Evolutionary conservation across 78 protist genomes (phyloP).

Genomic region (Blattamonas nauphoetae): DNA sequence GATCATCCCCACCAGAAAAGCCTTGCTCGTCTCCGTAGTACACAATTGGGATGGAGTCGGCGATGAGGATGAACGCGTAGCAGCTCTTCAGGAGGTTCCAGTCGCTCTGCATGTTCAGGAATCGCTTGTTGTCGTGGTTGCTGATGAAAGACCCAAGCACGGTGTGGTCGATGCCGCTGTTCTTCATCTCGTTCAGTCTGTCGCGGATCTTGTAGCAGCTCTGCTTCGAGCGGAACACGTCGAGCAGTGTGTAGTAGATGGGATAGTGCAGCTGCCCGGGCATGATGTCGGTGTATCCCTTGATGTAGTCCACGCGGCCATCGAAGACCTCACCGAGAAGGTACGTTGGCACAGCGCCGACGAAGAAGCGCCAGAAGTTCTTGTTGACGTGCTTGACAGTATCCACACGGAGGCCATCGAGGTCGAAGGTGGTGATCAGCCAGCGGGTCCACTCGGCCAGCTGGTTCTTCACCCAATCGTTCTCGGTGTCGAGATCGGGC

Average conservation of each 20-base stretch:
- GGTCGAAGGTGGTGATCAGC: slow-evolving; percentile 3
- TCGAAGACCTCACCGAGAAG: slow-evolving; percentile 31
- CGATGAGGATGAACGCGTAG: not conserved
- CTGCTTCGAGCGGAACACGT: not conserved
- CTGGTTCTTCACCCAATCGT: slow-evolving; percentile 5
- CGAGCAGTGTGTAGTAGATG: slow-evolving; percentile 3
- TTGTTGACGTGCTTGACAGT: slow-evolving; percentile 14
- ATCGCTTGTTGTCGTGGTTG: too few relatives aligned
- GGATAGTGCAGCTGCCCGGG: too few relatives aligned
- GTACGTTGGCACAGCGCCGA: not conserved
- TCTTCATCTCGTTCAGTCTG: not conserved
- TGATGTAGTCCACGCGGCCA: slow-evolving; percentile 17
- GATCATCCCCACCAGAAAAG: too few relatives aligned
- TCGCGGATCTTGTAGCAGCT: not conserved
- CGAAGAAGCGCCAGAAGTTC: slow-evolving; percentile 5
- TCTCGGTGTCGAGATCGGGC: not conserved
- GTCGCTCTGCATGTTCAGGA: slow-evolving; percentile 16
- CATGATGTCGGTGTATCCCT: not conserved
- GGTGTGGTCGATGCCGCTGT: not conserved
- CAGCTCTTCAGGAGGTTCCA: not conserved
- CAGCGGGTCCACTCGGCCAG: too few relatives aligned
- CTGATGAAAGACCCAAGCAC: slow-evolving; percentile 7
- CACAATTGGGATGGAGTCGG: slow-evolving; percentile 16
- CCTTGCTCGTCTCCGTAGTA: slow-evolving; percentile 37
- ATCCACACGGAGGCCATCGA: too few relatives aligned